Base-by-base conservation (phyloP, 345 rosid species). In the Combretum micranthum region DNA sequence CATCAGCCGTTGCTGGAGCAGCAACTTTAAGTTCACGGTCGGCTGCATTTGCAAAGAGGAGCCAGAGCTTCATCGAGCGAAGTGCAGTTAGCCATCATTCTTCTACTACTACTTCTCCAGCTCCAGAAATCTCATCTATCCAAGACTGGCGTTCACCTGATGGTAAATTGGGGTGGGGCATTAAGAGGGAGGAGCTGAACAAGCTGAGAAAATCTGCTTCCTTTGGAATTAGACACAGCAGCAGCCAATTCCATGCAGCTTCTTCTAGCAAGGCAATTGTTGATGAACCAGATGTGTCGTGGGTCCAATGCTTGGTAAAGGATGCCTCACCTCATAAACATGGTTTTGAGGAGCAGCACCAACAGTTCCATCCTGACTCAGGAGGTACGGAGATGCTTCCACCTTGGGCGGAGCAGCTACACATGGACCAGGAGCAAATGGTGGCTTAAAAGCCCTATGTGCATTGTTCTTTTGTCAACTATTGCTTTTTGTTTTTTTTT, bases 101-200 rank as follows among this genome's bases (percentile, higher is more conserved):
- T 5, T 69, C 84, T n/a, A 58, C 79, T 50, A 56, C 64, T 22
- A 53, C 82, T 51, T 65, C 78, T 13, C 64, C 77, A 20, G 26
- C 68, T 56, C 51, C 56, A 47, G 55, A 66, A 67, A 47, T 69
- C 50, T 54, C 78, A 37, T 70, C 69, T 50, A 54, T 75, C 44
- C 57, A 67, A 0, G 93, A 83, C 52, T 90, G 95, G 95, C 86
- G 84, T 16, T 87, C 90, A 7, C 79, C 90, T 12, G 84, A 78
- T 64, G 97, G 95, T 0, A 90, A 87, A 67, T 56, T 90, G 50
- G 90, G 87, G 72, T 87, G 95, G 95, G 82, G 83, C 11, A 62
- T 90, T 47, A 80, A 83, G 44, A 85, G 81, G 55, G 90, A 80
- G 18, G 95, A 90, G 74, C 83, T 87, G 20, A 82, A 77, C 52